Evolutionary conservation across 495 filamentous ascomycete species (phyloP).

Genomic region (Penicillium taxi): DNA sequence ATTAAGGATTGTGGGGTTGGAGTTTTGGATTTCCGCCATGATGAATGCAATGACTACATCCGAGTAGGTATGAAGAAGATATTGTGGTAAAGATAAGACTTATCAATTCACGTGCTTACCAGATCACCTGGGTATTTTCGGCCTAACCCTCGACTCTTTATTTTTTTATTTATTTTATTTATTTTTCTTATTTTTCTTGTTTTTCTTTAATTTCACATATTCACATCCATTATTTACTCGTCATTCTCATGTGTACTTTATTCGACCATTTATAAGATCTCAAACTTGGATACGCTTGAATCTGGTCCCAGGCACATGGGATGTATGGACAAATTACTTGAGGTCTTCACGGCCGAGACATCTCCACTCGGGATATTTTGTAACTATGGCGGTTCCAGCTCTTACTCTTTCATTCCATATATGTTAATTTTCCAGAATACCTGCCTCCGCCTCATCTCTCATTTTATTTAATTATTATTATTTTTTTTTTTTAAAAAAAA

Average conservation of each 20-base stretch:
- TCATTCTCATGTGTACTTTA: too few relatives aligned
- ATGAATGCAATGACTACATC: background rate
- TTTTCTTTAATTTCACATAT: background rate
- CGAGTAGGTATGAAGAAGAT: too few relatives aligned
- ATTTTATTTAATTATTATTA: too few relatives aligned
- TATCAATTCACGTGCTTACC: conserved; percentile 7
- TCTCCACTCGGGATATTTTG: conserved; percentile 4
- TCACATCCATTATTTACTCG: too few relatives aligned
- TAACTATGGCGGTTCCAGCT: conserved; percentile 18
- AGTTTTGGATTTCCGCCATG: conserved; percentile 64
- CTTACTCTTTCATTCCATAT: conserved; percentile 4
- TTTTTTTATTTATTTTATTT: background rate
- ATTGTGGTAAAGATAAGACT: conserved; percentile 4
- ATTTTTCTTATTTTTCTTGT: background rate
- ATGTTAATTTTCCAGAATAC: too few relatives aligned
- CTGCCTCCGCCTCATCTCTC: too few relatives aligned
- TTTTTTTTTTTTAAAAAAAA: too few relatives aligned
- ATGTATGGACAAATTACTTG: too few relatives aligned
- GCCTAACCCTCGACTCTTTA: background rate
- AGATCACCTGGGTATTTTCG: background rate
- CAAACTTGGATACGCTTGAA: too few relatives aligned
- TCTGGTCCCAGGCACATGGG: too few relatives aligned
- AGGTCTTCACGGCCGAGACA: too few relatives aligned
- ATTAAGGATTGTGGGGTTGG: conserved; percentile 89
- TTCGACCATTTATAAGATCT: too few relatives aligned